phyloP scores from a whole-genome alignment of 2,329 filamentous ascomycete genomes.

The Fusarium avenaceum region DNA sequence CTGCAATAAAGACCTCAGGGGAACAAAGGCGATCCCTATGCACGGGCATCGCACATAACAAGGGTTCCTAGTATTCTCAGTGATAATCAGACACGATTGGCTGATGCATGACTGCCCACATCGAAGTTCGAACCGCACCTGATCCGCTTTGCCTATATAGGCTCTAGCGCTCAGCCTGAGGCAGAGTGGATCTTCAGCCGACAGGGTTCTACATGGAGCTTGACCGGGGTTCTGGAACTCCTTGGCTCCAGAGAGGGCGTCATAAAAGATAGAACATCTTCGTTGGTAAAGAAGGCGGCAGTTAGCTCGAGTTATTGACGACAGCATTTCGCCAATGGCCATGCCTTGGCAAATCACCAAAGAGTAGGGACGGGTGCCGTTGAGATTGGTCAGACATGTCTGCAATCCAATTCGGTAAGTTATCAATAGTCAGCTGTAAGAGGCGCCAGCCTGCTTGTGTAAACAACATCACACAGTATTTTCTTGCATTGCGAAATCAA shows the following conservation, averaged over 20 bases:
- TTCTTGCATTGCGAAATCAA: not conserved
- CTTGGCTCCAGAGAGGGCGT: conserved; percentile 9
- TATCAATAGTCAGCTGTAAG: conserved; percentile 25
- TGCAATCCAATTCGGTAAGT: conserved; percentile 18
- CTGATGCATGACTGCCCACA: conserved; percentile 11
- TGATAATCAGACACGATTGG: conserved; percentile 23
- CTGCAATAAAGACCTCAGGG: conserved; percentile 19
- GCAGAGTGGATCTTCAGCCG: conserved; percentile 32
- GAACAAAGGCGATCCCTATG: conserved; percentile 21
- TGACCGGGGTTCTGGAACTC: conserved; percentile 6
- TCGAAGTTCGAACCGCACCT: conserved; percentile 1
- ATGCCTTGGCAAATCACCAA: conserved; percentile 19
- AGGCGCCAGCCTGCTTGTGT: not conserved
- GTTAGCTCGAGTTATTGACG: conserved; percentile 26
- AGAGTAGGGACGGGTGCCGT: conserved; percentile 38
- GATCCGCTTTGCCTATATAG: conserved; percentile 11
- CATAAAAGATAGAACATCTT: conserved; percentile 28
- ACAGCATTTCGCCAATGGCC: conserved; percentile 7
- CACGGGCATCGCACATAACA: conserved; percentile 18
- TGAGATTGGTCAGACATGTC: conserved; percentile 37
- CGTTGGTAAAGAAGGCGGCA: not conserved
- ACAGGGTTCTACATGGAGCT: conserved; percentile 17
- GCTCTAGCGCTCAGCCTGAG: conserved; percentile 41
- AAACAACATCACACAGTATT: not conserved
- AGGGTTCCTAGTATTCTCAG: conserved; percentile 17